phyloP scores from a whole-genome alignment of 2,329 filamentous ascomycete genomes.

The Sporothrix mexicana region DNA sequence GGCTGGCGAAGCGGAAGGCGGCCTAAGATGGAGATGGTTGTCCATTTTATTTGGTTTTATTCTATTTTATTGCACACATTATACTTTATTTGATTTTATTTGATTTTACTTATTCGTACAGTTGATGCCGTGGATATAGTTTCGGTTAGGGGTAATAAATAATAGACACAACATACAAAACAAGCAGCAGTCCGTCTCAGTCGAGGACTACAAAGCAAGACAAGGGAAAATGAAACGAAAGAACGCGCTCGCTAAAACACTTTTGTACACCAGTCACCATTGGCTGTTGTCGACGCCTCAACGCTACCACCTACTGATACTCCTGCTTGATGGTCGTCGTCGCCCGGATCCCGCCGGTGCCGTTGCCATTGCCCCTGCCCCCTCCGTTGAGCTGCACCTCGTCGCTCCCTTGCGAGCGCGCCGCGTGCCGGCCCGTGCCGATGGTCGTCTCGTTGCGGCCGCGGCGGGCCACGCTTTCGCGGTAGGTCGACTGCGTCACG shows the following conservation, averaged over 20 bases:
- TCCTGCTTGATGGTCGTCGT: conserved; percentile 16
- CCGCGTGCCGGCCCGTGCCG: conserved; percentile 10
- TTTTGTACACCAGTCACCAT: background rate
- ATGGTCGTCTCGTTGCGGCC: conserved; percentile 30
- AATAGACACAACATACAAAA: no score
- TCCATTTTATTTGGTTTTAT: background rate
- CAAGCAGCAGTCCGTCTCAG: no score
- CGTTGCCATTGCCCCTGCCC: background rate
- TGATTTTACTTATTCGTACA: no score
- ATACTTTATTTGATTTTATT: no score
- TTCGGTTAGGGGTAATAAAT: no score
- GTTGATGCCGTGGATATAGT: no score
- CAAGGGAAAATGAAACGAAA: no score
- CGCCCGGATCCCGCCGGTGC: background rate
- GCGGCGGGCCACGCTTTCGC: conserved; percentile 26
- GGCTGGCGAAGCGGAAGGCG: conserved; percentile 15
- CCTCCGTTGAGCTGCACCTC: background rate
- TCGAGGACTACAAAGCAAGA: no score
- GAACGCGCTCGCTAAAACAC: background rate
- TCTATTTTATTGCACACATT: no score
- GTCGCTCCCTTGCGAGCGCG: background rate
- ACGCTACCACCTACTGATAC: background rate
- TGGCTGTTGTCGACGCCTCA: no score
- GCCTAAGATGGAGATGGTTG: background rate
- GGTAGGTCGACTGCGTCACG: conserved; percentile 37